A percentile compares a stretch with the other conserved stretches of the same genome.
Conservation (phyloP, 2,329 filamentous ascomycete species). For the Alternaria sp. region DNA sequence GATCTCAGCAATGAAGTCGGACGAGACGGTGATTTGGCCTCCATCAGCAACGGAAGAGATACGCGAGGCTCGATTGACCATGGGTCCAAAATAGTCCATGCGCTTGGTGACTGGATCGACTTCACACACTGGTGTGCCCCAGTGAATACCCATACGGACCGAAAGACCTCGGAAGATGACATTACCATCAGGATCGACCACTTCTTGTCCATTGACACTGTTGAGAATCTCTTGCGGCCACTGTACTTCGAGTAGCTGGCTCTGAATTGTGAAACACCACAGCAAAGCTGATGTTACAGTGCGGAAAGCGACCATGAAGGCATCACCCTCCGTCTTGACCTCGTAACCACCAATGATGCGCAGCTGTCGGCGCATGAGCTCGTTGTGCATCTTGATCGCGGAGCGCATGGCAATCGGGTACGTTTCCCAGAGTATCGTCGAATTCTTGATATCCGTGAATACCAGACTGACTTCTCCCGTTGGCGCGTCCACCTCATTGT, state of each 20-base stretch:
- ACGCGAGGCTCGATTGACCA: constrained; percentile 96
- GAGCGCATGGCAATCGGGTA: constrained; percentile 95
- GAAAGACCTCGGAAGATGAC: constrained; percentile 93
- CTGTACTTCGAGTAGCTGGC: constrained; percentile 81
- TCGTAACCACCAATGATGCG: constrained; percentile 96
- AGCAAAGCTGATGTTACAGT: constrained; percentile 93
- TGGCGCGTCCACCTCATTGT: constrained; percentile 89
- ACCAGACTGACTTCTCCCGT: constrained; percentile 91
- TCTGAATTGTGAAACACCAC: constrained; percentile 96
- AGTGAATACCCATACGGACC: constrained; percentile 97
- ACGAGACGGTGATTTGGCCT: constrained; percentile 94
- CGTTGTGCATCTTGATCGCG: constrained; percentile 96
- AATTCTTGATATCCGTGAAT: constrained; percentile 99
- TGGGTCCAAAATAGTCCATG: constrained; percentile 99
- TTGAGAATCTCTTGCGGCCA: constrained; percentile 95
- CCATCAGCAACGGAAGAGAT: constrained; percentile 95
- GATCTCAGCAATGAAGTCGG: constrained; percentile 96
- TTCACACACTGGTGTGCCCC: constrained; percentile 92
- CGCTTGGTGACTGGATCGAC: constrained; percentile 94
- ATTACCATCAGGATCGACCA: constrained; percentile 82
- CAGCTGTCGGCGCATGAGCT: constrained; percentile 92
- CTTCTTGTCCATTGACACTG: constrained; percentile 82
- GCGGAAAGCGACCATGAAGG: constrained; percentile 98
- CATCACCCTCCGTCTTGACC: constrained; percentile 99
- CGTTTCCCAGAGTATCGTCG: constrained; percentile 93